Evolutionary conservation across 2,329 filamentous ascomycete species (phyloP).

Genomic region (Colletotrichum australisinense): DNA sequence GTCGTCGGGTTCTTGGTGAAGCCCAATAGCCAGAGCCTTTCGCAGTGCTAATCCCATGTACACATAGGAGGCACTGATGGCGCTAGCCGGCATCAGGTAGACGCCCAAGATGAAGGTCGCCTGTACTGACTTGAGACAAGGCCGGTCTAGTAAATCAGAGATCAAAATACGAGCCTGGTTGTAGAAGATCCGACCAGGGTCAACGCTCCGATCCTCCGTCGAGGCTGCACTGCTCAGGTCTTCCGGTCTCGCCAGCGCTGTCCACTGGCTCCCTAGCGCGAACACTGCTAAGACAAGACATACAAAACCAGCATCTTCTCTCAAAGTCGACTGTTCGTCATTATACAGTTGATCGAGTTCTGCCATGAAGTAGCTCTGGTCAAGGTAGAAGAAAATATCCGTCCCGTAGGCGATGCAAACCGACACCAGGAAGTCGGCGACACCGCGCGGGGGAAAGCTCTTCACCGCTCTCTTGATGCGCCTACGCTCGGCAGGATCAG

Average conservation of each 20-base stretch:
- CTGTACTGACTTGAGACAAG: constrained; percentile 46
- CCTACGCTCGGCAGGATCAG: constrained; percentile 36
- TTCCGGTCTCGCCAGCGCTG: constrained; percentile 42
- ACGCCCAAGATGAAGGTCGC: constrained; percentile 47
- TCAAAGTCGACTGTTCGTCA: constrained; percentile 34
- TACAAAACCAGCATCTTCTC: constrained; percentile 41
- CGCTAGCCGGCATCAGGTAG: constrained; percentile 48
- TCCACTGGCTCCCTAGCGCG: constrained; percentile 49
- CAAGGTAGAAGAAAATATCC: constrained; percentile 45
- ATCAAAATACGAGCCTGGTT: constrained; percentile 43
- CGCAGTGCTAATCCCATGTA: constrained; percentile 45
- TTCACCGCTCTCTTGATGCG: constrained; percentile 40
- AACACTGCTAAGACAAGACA: constrained; percentile 42
- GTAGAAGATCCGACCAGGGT: constrained; percentile 46
- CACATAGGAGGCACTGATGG: constrained; percentile 47
- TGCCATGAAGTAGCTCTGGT: constrained; percentile 40
- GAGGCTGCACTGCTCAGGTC: neutral
- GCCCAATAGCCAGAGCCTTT: constrained; percentile 43
- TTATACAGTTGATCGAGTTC: constrained; percentile 43
- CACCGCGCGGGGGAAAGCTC: constrained; percentile 40
- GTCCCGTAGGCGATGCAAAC: constrained; percentile 43
- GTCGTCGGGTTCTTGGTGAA: constrained; percentile 43
- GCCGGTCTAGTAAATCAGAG: constrained; percentile 47
- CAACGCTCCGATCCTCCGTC: constrained; percentile 32
- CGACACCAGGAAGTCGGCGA: constrained; percentile 44